phyloP scores from a whole-genome alignment of 257 asterid species.

The Gynochthodes officinalis region DNA sequence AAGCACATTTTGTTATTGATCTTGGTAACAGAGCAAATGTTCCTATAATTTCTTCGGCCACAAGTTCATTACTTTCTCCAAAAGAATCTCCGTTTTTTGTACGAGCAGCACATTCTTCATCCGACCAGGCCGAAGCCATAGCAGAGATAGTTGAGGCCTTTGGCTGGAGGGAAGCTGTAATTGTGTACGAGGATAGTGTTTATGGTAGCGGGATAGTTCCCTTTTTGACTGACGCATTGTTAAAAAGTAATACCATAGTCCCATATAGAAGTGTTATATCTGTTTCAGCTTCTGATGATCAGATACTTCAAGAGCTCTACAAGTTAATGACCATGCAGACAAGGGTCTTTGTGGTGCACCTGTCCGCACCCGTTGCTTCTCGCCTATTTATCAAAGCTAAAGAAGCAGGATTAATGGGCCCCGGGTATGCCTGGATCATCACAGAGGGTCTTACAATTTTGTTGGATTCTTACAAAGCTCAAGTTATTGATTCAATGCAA shows the following conservation, averaged over 20 bases:
- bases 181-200: constrained; percentile 33
- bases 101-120: constrained; percentile 39
- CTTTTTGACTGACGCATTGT: constrained; percentile 29
- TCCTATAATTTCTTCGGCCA: constrained; percentile 48
- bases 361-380: constrained; percentile 34
- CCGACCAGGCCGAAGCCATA: constrained; percentile 44
- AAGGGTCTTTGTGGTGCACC: constrained; percentile 45
- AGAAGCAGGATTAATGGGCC: constrained; percentile 38
- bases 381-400: constrained; percentile 38
- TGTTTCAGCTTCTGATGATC: constrained; percentile 32
- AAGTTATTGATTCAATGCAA: constrained; percentile 46
- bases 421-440: constrained; percentile 49
- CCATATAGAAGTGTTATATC: constrained; percentile 31
- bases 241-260: constrained; percentile 19
- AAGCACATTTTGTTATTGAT: constrained; percentile 44
- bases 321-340: constrained; percentile 39
- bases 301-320: constrained; percentile 29
- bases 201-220: constrained; percentile 44
- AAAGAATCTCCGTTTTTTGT: constrained; percentile 39
- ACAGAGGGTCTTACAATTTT: constrained; percentile 42
- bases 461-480: constrained; percentile 30
- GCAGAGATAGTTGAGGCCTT: constrained; percentile 38
- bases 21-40: constrained; percentile 39
- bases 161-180: constrained; percentile 43
- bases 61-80: constrained; percentile 46